phyloP scores from a whole-genome alignment of 768 basidiomycete species.

The Russula olivacea region DNA sequence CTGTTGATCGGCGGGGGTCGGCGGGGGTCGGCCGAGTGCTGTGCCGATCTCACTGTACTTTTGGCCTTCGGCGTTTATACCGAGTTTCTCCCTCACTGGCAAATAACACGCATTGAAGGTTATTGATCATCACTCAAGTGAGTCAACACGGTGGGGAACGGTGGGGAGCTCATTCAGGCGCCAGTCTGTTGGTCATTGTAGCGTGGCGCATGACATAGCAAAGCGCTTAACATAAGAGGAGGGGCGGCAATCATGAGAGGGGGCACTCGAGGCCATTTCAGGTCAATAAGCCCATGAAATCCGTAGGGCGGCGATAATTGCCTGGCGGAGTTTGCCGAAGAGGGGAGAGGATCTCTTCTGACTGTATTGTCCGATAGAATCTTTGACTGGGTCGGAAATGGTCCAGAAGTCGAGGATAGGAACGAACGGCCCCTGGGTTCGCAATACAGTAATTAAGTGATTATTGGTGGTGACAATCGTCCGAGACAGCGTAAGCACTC shows the following conservation, averaged over 20 bases:
- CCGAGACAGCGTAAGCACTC: neutral
- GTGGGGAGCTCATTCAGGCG: neutral
- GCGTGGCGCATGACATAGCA: neutral
- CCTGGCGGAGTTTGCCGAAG: neutral
- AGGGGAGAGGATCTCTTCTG: neutral
- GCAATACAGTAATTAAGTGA: neutral
- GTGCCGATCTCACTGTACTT: neutral
- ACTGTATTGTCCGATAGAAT: neutral
- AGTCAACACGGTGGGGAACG: too few species aligned
- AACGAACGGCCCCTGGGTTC: neutral
- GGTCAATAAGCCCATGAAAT: neutral
- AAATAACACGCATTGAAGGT: neutral
- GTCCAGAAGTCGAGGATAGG: neutral
- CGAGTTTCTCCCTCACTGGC: neutral
- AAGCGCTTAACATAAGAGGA: conserved; percentile 1
- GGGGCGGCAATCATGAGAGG: neutral
- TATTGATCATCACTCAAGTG: neutral
- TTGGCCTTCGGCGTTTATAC: neutral
- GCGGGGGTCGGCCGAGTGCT: neutral
- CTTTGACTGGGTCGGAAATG: neutral
- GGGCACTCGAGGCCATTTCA: neutral
- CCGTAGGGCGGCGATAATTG: neutral
- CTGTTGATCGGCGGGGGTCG: neutral
- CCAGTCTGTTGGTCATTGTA: neutral
- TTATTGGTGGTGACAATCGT: neutral